Base-by-base conservation (phyloP, 768 basidiomycete genomes). In the Suillus americanus region DNA sequence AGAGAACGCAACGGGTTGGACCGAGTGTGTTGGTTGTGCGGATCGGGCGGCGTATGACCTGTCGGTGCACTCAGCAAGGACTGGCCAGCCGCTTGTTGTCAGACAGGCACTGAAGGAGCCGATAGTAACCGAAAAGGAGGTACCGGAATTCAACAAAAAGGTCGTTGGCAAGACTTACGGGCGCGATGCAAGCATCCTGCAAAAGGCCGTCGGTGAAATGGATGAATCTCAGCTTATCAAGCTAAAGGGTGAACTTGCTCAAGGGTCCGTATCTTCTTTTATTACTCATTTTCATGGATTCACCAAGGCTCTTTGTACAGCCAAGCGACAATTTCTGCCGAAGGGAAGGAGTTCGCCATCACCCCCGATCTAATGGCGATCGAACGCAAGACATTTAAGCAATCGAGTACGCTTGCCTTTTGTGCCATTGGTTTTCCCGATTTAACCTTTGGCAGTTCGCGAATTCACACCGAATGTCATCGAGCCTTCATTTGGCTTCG, bases 21-120 rank as follows among this genome's bases (percentile, higher is more conserved):
- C 94, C 61, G 97, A 99, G 80, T 99, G 97, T 76, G 96, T 99
- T 62, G 97, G 97, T 10, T 99, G 97, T 79, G 97, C 97, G 41
- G 97, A 99, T 78, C 91, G 97, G 55, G 94, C 95, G 1, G 97
- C 97, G 59, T 99, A 98, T 77, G 97, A 99, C 79, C 78, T 99
- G 70, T 89, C 86, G 40, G 96, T 98, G 64, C 97, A 99, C 74
- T 83, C 89, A 65, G 83, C 85, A 37, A 88, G 81, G 80, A 99
- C 97, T 35, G 92, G 94, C 3, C 87, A 89, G 66, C 84, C 92
- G 54, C 82, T 99, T 28, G 86, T 95, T 50, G 97, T 98, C 38
- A 84, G 94, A 46, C 85, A 96, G 78, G 88, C 89, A 45, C 80
- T 99, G 66, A 89, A 91, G 74, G 90, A 94, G 72, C 94, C 95